phyloP scores from a whole-genome alignment of 805 yeast species.

The Kuraishia floccosa region DNA sequence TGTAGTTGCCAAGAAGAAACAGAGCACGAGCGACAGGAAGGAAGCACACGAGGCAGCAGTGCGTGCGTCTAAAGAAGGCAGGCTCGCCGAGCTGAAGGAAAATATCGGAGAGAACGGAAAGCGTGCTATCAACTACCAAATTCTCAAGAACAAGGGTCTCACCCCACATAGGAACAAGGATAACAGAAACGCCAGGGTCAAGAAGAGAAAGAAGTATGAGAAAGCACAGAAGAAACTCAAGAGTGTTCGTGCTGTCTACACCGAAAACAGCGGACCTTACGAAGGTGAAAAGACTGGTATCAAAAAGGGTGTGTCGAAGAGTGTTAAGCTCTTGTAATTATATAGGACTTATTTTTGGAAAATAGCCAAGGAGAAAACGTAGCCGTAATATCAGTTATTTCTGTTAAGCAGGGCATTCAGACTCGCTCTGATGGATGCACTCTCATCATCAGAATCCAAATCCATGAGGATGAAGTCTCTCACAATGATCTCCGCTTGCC shows the following conservation, averaged over 20 bases:
- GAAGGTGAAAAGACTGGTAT: slow-evolving; percentile 96
- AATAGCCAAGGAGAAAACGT: no score
- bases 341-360: no score
- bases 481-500: no score
- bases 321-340: slow-evolving; percentile 64
- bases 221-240: slow-evolving; percentile 88
- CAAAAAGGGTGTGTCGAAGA: slow-evolving; percentile 83
- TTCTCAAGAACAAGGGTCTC: slow-evolving; percentile 91
- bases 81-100: slow-evolving; percentile 59
- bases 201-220: slow-evolving; percentile 96
- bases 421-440: no score
- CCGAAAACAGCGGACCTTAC: slow-evolving; percentile 65
- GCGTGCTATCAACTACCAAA: slow-evolving; percentile 91
- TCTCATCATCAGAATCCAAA: no score
- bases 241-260: slow-evolving; percentile 84
- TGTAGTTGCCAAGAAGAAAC: slow-evolving; percentile 33
- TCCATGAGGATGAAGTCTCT: no score
- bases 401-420: no score
- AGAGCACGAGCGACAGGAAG: slow-evolving; percentile 42
- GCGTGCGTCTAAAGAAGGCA: slow-evolving; percentile 77
- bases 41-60: slow-evolving; percentile 62
- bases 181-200: slow-evolving; percentile 90
- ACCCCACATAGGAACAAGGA: slow-evolving; percentile 91
- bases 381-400: no score
- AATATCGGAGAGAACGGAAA: slow-evolving; percentile 71